Base-by-base conservation (phyloP, 2,329 filamentous ascomycete species). In the Davidsoniella neocaledoniae region DNA sequence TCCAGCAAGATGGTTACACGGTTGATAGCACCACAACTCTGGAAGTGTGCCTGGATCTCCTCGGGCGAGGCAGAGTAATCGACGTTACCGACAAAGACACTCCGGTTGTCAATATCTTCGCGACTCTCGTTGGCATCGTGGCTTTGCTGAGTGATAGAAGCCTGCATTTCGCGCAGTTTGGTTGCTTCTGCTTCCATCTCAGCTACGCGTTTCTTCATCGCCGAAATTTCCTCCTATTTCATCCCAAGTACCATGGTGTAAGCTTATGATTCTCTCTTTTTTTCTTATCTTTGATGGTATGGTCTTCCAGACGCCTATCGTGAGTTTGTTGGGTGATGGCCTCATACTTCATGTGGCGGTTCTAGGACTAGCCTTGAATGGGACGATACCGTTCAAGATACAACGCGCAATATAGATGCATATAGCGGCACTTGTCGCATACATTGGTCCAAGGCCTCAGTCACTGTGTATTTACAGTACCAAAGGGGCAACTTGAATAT, bases 71-170 rank as follows among this genome's bases (percentile, higher is more conserved):
- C 88, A 55, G 86, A 88, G 66, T 98, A 98, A 67, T 98, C 91
- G 57, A 98, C 91, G 59, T 98, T 98, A 57, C 91, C 91, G 42
- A 98, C 91, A 64, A 98, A 98, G 66, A 98, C 87, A 68, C 87
- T 95, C 60, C 91, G 81, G 57, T 81, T 81, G 67, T 98, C 91
- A 53, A 98, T 80, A 57, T 95, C 93, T 64, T 95, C 88, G 67
- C 93, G 94, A 69, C 88, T 87, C 63, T 96, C 91, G 56, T 83
- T 78, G 54, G 91, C 73, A 58, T 85, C 85, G 56, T 86, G 80
- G 55, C 79, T 81, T 60, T 91, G 83, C 62, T 88, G 80, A 63
- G 96, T 90, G 54, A 96, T 74, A 49, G 74, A 80, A 50, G 81
- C 81, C 64, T 91, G 85, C 84, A 91, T 88, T 66, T 90, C 85